Base-by-base conservation (phyloP, 2,329 filamentous ascomycete genomes). In the Allantophomopsis lycopodina region DNA sequence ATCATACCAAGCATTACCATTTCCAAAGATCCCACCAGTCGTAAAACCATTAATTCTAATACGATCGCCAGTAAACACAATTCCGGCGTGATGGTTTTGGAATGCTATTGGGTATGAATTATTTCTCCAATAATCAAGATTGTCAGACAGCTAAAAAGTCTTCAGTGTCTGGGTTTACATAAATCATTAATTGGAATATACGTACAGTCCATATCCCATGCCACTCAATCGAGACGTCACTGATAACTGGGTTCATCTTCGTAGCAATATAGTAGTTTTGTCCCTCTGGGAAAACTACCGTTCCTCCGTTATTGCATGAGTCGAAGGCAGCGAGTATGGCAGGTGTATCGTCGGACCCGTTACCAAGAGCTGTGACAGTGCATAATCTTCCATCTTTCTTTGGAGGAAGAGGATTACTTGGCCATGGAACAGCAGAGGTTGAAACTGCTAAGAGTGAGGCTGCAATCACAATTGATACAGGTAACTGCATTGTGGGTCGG, bases 71-170 rank as follows among this genome's bases (percentile, higher is more conserved):
- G 61, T 64, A 35, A 74, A 55, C 14, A 73, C 46, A 42, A 74
- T 70, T 13, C 65, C 63, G 0, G 69, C 69, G n/a, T 53, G 54
- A 45, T 73, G 71, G 47, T 74, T 73, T 47, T 74, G 69, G 45
- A 73, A 74, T 4, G 56, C 53, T 28, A 74, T 60, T 7, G 59
- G 64, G 44, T 72, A 74, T 0, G 64, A 63, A 43, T 72, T 66
- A 35, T 65, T 62, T 38, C 69, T 60, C 70, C 70, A 74, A 52
- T 73, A 72, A 14, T 53, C 50, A n/a, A 73, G 53, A 48, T 74
- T 57, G 36, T 65, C 59, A 2, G 66, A 69, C 44, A 69, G 61
- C 60, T 64, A 42, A 10, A 39, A 35, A 20, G 34, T 35, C 42
- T 38, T 31, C 21, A 28, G 31, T 21, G 23, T 10, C 16, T 13